Evolutionary conservation across 1,284 basidiomycete species (phyloP), one percentile per base, ranked within the genome.

Genomic region (Leccinum angustisporum): DNA sequence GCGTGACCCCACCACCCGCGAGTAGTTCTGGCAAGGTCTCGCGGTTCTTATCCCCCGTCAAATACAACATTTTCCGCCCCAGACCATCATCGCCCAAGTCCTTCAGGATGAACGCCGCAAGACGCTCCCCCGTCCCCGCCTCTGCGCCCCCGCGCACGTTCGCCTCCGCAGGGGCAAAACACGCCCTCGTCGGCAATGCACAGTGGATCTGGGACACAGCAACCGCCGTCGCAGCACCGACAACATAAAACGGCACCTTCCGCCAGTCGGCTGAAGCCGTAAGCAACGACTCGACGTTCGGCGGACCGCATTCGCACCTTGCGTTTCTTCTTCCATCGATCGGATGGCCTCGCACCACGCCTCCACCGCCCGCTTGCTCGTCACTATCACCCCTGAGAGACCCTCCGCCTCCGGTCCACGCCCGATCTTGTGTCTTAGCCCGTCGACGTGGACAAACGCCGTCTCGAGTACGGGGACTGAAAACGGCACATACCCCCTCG

Each of bases 41-140:
- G 16, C 84, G 80, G 63, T 90, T 93, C 79, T 92, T 94, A 79
- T 94, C 92, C 16, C 91, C 91, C 5, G 84, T 89, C 8, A 94
- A 80, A 70, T 91, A 92, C 11, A 94, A 72, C 57, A 94, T 67
- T 43, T 67, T 77, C 48, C 63, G 68, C 2, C 36, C 68, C 61
- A 54, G 54, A 55, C 4, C 31, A 14, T 36, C 52, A 0, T 68
- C 83, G 0, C 74, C 67, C 43, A 87, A 68, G 65, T 68, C 83
- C 0, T 74, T 67, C 43, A 87, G 68, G 65, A 94, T 89, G 71
- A 85, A 89, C 8, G 73, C 76, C 0, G 86, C 91, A 16, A 94
- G 83, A 52, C 79, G 76, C 67, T 88, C 86, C 11, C 84, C 84
- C 6, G 82, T 90, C 1, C 92, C 91, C 3, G 85, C 68, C 34